phyloP scores from a whole-genome alignment of 345 rosid genomes.

The Aurinia saxatilis region DNA sequence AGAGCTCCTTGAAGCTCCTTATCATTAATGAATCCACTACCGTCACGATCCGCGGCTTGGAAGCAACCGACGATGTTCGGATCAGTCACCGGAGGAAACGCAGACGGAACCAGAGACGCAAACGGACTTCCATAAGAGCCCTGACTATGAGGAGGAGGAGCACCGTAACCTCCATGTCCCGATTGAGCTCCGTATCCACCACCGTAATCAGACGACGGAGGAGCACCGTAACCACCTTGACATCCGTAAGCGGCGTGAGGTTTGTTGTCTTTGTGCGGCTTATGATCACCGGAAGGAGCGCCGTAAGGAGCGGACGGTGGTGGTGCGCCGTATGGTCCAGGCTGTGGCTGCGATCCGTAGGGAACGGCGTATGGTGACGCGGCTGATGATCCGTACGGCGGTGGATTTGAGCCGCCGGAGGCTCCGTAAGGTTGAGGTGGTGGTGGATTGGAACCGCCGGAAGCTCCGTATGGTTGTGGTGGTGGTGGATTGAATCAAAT shows the following conservation, averaged over 20 bases:
- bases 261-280: conserved; percentile 19
- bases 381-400: conserved; percentile 30
- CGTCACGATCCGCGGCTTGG: conserved; percentile 76
- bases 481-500: too few relatives aligned
- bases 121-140: conserved; percentile 62
- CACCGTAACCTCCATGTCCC: conserved; percentile 26
- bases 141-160: conserved; percentile 51
- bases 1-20: conserved; percentile 85
- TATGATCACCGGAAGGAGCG: conserved; percentile 11
- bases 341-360: conserved; percentile 34
- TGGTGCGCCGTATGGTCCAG: conserved; percentile 28
- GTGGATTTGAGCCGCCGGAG: conserved; percentile 1
- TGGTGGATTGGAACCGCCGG: too few relatives aligned
- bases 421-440: too few relatives aligned
- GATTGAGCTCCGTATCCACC: conserved; percentile 20
- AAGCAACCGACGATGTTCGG: conserved; percentile 57
- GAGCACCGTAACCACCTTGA: conserved; percentile 29
- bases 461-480: conserved; percentile 28
- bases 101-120: conserved; percentile 67
- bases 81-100: conserved; percentile 69
- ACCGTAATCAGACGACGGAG: conserved; percentile 56
- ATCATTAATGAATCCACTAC: conserved; percentile 85
- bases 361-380: conserved; percentile 32
- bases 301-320: conserved; percentile 18
- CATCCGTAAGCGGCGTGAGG: conserved; percentile 32